Conservation (phyloP, 176 grass and related monocot species). For the Thalia dealbata region DNA sequence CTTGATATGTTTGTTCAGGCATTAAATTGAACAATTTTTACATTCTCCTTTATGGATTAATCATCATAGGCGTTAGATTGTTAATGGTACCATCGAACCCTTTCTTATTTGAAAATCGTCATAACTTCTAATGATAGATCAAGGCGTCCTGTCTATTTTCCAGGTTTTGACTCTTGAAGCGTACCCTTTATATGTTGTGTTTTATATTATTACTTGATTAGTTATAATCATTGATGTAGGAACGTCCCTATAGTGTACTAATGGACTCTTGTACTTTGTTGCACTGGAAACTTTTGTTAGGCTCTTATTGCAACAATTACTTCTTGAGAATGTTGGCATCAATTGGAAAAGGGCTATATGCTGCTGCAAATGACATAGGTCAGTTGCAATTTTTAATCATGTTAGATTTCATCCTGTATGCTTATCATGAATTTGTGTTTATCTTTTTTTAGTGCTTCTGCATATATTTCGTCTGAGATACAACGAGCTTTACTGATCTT, state of each 20-base stretch:
- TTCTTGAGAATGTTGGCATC: slow-evolving; percentile 86
- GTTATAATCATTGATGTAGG: slow-evolving; percentile 4
- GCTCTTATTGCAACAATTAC: slow-evolving; percentile 90
- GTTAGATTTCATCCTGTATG: slow-evolving; percentile 15
- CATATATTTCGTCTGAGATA: too few relatives aligned
- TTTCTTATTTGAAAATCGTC: background rate
- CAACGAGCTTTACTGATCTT: too few relatives aligned
- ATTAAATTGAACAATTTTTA: too few relatives aligned
- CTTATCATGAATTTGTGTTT: background rate
- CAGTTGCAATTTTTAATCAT: background rate
- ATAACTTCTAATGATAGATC: background rate
- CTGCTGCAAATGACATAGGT: slow-evolving; percentile 69
- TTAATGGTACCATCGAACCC: background rate
- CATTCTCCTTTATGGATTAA: too few relatives aligned
- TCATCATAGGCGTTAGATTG: too few relatives aligned
- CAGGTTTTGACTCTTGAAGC: background rate
- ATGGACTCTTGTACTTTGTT: slow-evolving; percentile 18
- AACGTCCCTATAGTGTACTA: background rate
- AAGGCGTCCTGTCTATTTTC: background rate
- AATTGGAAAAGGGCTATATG: slow-evolving; percentile 77
- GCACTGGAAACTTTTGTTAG: slow-evolving; percentile 36
- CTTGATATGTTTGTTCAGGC: background rate
- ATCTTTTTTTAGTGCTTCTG: background rate
- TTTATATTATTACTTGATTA: background rate
- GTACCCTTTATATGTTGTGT: background rate